Percentiles rank a stretch among this genome's conserved stretches.
Evolutionary conservation across 768 basidiomycete species (phyloP).

Genomic region (Gyrodon lividus): DNA sequence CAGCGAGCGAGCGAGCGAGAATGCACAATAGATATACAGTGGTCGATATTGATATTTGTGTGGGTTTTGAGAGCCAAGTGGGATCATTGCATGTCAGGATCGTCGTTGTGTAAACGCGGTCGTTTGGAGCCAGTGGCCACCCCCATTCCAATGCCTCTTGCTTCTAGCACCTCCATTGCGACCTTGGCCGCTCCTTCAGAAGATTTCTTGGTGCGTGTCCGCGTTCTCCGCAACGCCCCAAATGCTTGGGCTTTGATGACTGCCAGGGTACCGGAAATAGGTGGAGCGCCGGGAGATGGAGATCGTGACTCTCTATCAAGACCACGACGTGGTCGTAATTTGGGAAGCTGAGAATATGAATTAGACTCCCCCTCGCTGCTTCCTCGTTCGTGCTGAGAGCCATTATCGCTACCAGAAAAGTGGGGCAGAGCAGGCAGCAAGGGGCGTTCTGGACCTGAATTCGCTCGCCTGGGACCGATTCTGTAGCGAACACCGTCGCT

Average conservation of each 20-base stretch:
- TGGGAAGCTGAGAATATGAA: slow-evolving; percentile 39
- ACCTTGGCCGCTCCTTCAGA: slow-evolving; percentile 71
- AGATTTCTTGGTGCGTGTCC: slow-evolving; percentile 68
- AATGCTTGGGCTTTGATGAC: slow-evolving; percentile 92
- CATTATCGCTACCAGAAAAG: slow-evolving; percentile 50
- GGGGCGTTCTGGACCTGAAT: slow-evolving; percentile 49
- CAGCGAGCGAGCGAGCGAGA: slow-evolving; percentile 20
- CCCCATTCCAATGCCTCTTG: slow-evolving; percentile 67
- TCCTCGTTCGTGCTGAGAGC: slow-evolving; percentile 49
- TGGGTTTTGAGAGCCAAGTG: slow-evolving; percentile 11
- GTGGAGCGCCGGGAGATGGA: slow-evolving; percentile 45
- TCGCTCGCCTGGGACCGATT: slow-evolving; percentile 47
- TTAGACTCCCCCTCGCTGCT: slow-evolving; percentile 57
- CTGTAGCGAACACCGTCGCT: slow-evolving; percentile 63
- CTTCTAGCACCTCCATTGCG: slow-evolving; percentile 79
- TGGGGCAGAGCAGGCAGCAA: slow-evolving; percentile 47
- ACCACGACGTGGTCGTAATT: slow-evolving; percentile 48
- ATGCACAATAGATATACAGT: slow-evolving; percentile 32
- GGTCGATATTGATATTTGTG: slow-evolving; percentile 15
- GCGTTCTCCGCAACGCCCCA: slow-evolving; percentile 77
- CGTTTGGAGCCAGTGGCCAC: slow-evolving; percentile 37
- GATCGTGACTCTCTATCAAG: slow-evolving; percentile 47
- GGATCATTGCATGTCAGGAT: slow-evolving; percentile 43
- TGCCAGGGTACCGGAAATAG: slow-evolving; percentile 77
- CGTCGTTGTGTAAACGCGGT: slow-evolving; percentile 52